These are phyloP conservation scores for Yamadazyma mexicana DNA, from an alignment of 1,139 yeast genomes.

Conservation along the genomic window DNA sequence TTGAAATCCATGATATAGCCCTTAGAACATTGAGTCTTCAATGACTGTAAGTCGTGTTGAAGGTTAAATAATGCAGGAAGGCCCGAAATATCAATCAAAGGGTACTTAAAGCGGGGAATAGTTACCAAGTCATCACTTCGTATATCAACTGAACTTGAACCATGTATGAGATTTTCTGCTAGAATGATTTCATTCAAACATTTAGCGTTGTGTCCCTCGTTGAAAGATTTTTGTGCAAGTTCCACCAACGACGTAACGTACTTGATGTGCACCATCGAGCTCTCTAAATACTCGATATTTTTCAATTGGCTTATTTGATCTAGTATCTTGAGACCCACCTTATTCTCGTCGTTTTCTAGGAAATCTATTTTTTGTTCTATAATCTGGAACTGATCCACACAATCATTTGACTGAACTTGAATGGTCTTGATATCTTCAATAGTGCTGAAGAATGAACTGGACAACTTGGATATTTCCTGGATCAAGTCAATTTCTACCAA, in stretches of 20 bases:
- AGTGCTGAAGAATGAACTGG: constrained; percentile 81
- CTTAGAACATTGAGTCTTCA: constrained; percentile 63
- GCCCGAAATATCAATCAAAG: constrained; percentile 49
- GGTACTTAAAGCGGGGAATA: constrained; percentile 51
- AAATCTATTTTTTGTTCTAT: constrained; percentile 42
- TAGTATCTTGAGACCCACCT: constrained; percentile 53
- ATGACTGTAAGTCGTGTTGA: constrained; percentile 49
- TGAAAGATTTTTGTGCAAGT: constrained; percentile 51
- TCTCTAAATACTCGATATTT: constrained; percentile 64
- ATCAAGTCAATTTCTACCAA: constrained; percentile 79
- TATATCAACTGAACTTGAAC: constrained; percentile 34
- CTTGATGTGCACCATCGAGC: constrained; percentile 63
- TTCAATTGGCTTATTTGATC: constrained; percentile 52
- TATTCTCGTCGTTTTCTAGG: constrained; percentile 52
- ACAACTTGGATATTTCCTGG: constrained; percentile 79
- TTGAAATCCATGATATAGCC: constrained; percentile 61
- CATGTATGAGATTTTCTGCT: constrained; percentile 57
- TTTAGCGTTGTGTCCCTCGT: constrained; percentile 36
- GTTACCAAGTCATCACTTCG: constrained; percentile 21
- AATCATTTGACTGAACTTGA: constrained; percentile 52
- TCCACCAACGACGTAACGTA: constrained; percentile 50
- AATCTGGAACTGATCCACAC: constrained; percentile 48
- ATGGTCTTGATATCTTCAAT: constrained; percentile 73
- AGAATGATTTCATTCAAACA: constrained; percentile 56
- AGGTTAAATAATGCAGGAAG: constrained; percentile 61